Percentiles rank a stretch among this genome's conserved stretches.
phyloP scores from a whole-genome alignment of 2,329 filamentous ascomycete species.

The Hymenoscyphus albidus region DNA sequence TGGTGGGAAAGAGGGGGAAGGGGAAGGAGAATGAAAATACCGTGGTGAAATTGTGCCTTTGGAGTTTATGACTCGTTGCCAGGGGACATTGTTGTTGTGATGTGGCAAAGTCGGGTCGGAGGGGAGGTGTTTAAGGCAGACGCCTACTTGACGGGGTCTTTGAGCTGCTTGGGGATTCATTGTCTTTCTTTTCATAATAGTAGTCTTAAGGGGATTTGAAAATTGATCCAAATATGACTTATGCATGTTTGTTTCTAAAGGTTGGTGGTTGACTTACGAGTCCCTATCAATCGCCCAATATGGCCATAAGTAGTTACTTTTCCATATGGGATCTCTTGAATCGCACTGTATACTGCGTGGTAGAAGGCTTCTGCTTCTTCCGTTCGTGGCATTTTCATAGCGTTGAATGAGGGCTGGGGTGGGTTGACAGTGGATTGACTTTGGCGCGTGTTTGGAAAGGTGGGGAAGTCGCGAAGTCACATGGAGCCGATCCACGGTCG shows the following conservation, averaged over 20 bases:
- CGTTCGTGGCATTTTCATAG: conserved; percentile 46
- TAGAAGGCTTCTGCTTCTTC: conserved; percentile 75
- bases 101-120: conserved; percentile 49
- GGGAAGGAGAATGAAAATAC: conserved; percentile 40
- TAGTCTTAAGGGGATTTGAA: no score
- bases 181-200: no score
- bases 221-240: no score
- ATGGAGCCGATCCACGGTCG: not conserved
- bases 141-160: conserved; percentile 77
- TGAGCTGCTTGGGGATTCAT: conserved; percentile 59
- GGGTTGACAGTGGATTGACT: not conserved
- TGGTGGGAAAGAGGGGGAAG: not conserved
- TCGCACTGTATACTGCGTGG: conserved; percentile 72
- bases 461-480: not conserved
- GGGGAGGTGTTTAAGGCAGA: conserved; percentile 84
- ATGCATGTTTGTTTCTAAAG: no score
- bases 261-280: conserved; percentile 49
- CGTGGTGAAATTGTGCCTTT: conserved; percentile 83
- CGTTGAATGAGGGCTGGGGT: not conserved
- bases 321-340: conserved; percentile 80
- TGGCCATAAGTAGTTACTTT: conserved; percentile 86
- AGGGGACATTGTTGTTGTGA: conserved; percentile 78
- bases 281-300: conserved; percentile 69
- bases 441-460: not conserved
- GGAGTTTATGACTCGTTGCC: conserved; percentile 89